A percentile compares a stretch with the other conserved stretches of the same genome.
Conservation (phyloP, 139 green algal species). For the Chlamydomonas sphaeroides region DNA sequence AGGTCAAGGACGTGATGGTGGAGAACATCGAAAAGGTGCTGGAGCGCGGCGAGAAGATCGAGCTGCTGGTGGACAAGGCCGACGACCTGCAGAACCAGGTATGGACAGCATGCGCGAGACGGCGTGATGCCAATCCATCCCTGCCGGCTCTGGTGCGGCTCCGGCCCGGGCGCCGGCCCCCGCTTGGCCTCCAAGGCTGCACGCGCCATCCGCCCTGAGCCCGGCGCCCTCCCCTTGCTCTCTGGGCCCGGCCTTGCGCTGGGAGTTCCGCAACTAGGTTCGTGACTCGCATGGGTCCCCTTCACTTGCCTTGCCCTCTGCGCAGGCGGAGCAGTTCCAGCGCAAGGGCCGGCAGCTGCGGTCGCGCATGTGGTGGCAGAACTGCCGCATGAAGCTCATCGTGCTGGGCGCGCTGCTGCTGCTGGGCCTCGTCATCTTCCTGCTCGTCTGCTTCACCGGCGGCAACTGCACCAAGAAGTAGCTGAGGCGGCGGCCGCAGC, state of each 20-base stretch:
- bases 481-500: too few species aligned
- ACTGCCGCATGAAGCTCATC: slow-evolving; percentile 83
- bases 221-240: too few species aligned
- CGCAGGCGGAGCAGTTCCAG: slow-evolving; percentile 69
- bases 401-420: slow-evolving; percentile 56
- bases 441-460: slow-evolving; percentile 67
- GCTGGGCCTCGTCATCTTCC: slow-evolving; percentile 65
- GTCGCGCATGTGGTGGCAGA: slow-evolving; percentile 88
- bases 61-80: slow-evolving; percentile 95
- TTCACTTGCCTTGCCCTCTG: too few species aligned
- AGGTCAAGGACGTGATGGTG: slow-evolving; percentile 91
- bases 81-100: slow-evolving; percentile 73
- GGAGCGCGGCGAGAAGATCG: slow-evolving; percentile 92
- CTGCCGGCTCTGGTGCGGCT: too few species aligned
- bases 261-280: too few species aligned
- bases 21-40: slow-evolving; percentile 96
- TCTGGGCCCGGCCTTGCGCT: too few species aligned
- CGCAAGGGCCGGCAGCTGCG: slow-evolving; percentile 72
- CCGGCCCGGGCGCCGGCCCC: neutral
- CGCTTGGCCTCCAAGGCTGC: too few species aligned
- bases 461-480: slow-evolving; percentile 33
- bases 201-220: too few species aligned
- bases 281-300: too few species aligned
- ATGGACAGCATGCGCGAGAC: neutral
- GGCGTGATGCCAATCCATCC: too few species aligned